phyloP scores from a whole-genome alignment of 208 protist species.

The Wallacemonas sp. region DNA sequence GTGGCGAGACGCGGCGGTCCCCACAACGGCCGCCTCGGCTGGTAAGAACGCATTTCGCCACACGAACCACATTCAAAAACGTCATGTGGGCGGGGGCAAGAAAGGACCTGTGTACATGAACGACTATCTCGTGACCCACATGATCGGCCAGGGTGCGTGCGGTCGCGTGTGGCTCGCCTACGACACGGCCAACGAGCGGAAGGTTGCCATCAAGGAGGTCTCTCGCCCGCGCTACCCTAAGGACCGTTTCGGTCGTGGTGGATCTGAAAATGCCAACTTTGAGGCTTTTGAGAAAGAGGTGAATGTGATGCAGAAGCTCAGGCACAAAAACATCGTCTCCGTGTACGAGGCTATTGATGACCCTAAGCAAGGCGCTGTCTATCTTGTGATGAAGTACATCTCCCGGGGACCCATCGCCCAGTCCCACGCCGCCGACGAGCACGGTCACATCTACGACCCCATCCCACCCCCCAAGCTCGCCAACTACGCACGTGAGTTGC shows the following conservation, averaged over 20 bases:
- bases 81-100: slow-evolving; percentile 9
- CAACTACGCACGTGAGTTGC: slow-evolving; percentile 51
- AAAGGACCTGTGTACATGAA: slow-evolving; percentile 55
- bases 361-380: slow-evolving; percentile 82
- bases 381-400: slow-evolving; percentile 94
- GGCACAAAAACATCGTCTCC: slow-evolving; percentile 94
- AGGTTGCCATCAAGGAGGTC: slow-evolving; percentile 81
- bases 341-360: slow-evolving; percentile 97
- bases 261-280: slow-evolving; percentile 23
- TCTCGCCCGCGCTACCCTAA: slow-evolving; percentile 26
- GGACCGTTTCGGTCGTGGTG: slow-evolving; percentile 16
- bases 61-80: neutral
- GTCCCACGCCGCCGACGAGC: slow-evolving; percentile 24
- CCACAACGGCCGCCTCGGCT: neutral
- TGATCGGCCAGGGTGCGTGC: slow-evolving; percentile 68
- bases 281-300: slow-evolving; percentile 90
- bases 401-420: slow-evolving; percentile 56
- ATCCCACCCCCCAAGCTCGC: slow-evolving; percentile 38
- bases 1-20: too few species aligned
- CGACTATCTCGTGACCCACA: slow-evolving; percentile 69
- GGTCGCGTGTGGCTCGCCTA: slow-evolving; percentile 69
- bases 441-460: slow-evolving; percentile 38
- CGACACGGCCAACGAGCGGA: slow-evolving; percentile 35
- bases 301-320: slow-evolving; percentile 95
- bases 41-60: neutral